Evolutionary conservation across 768 basidiomycete species (phyloP).

Genomic region (Russula brevipes): DNA sequence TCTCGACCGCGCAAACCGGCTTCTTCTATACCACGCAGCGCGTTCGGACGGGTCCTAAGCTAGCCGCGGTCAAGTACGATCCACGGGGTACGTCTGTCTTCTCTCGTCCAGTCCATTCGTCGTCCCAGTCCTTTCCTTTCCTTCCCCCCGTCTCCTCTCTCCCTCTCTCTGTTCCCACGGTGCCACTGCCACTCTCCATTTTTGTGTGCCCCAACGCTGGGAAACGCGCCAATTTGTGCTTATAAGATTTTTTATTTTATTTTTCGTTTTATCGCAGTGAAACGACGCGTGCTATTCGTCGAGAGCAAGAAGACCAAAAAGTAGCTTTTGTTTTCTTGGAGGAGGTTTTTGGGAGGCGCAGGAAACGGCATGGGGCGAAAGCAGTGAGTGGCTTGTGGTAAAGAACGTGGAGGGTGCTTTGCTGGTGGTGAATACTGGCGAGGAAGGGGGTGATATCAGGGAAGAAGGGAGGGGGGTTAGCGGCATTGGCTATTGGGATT

Average conservation of each 20-base stretch:
- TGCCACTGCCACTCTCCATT: too few species aligned
- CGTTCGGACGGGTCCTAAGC: constrained; percentile 64
- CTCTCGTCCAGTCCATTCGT: constrained; percentile 1
- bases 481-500: too few species aligned
- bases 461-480: too few species aligned
- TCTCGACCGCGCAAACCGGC: constrained; percentile 89
- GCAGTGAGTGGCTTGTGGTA: too few species aligned
- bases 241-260: neutral
- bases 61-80: constrained; percentile 91
- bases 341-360: too few species aligned
- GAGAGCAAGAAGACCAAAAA: constrained; percentile 72
- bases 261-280: constrained; percentile 40
- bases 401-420: too few species aligned
- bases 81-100: constrained; percentile 60
- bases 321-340: constrained; percentile 2
- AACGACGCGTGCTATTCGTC: constrained; percentile 68
- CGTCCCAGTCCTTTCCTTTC: neutral
- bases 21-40: constrained; percentile 86
- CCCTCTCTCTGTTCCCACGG: neutral
- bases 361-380: too few species aligned
- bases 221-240: too few species aligned
- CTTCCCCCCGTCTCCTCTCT: neutral
- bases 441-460: too few species aligned
- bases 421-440: too few species aligned
- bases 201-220: too few species aligned